These are phyloP conservation scores for Protomyces inundatus DNA, from an alignment of 1,139 yeast species.

Conservation along the genomic window DNA sequence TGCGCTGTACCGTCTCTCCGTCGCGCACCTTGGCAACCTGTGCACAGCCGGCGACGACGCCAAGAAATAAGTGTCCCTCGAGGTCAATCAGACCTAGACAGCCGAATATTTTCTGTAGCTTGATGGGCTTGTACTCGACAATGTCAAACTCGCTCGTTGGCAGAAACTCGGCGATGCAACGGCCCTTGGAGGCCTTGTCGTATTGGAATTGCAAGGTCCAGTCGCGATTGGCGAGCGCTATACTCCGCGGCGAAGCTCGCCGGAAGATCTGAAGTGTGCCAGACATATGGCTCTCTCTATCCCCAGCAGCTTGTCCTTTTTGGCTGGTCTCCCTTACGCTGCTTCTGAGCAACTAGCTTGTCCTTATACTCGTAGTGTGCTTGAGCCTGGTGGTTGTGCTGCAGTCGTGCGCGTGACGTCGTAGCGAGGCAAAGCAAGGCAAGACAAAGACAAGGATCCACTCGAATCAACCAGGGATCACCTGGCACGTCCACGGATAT, in stretches of 20 bases:
- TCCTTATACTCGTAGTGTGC: no score
- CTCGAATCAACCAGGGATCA: no score
- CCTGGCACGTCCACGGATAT: no score
- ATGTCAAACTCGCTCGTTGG: constrained; percentile 13
- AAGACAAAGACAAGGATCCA: no score
- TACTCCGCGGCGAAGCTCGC: constrained; percentile 4
- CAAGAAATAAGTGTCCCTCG: constrained; percentile 55
- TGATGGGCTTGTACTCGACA: constrained; percentile 5
- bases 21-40: constrained; percentile 68
- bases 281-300: background rate
- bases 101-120: constrained; percentile 48
- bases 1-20: constrained; percentile 72
- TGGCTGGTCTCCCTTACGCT: no score
- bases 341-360: no score
- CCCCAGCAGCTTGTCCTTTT: no score
- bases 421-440: no score
- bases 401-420: no score
- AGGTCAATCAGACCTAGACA: constrained; percentile 72
- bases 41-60: constrained; percentile 69
- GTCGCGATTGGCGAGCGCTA: constrained; percentile 14
- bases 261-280: constrained; percentile 10
- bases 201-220: constrained; percentile 18
- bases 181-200: constrained; percentile 1
- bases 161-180: constrained; percentile 16
- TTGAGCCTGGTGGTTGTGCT: no score